phyloP scores from a whole-genome alignment of 129 eudicot species.

The Centella asiatica region DNA sequence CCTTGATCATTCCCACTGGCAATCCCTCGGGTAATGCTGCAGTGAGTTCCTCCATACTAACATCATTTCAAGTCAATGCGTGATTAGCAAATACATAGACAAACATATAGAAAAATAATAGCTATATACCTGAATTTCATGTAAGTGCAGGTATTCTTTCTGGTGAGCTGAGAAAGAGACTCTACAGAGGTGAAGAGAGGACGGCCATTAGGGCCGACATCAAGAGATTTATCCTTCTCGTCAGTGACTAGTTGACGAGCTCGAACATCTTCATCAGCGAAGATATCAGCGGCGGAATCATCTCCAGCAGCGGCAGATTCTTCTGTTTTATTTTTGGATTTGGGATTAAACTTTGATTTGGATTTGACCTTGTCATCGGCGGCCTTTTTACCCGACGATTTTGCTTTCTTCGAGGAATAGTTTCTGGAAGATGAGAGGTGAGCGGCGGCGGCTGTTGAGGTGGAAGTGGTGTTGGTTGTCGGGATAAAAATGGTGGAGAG shows the following conservation, averaged over 20 bases:
- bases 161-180: conserved; percentile 42
- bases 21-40: conserved; percentile 76
- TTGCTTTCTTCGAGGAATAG: conserved; percentile 33
- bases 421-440: conserved; percentile 31
- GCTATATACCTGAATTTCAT: conserved; percentile 51
- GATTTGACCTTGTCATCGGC: conserved; percentile 22
- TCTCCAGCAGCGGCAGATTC: conserved; percentile 22
- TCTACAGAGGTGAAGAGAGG: conserved; percentile 51
- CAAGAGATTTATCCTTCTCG: conserved; percentile 56
- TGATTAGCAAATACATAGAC: background rate
- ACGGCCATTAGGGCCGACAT: conserved; percentile 64
- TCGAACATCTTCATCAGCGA: conserved; percentile 33
- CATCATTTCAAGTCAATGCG: background rate
- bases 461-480: conserved; percentile 7
- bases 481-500: conserved; percentile 6
- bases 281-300: conserved; percentile 20
- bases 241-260: conserved; percentile 50
- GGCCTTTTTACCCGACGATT: conserved; percentile 17
- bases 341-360: conserved; percentile 11
- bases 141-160: conserved; percentile 45
- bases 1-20: conserved; percentile 81
- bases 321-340: conserved; percentile 27
- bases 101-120: background rate
- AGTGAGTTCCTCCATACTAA: conserved; percentile 58
- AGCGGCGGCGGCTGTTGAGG: no score